Conservation (phyloP, 1,284 basidiomycete species). For the Anthracocystis walkeri region DNA sequence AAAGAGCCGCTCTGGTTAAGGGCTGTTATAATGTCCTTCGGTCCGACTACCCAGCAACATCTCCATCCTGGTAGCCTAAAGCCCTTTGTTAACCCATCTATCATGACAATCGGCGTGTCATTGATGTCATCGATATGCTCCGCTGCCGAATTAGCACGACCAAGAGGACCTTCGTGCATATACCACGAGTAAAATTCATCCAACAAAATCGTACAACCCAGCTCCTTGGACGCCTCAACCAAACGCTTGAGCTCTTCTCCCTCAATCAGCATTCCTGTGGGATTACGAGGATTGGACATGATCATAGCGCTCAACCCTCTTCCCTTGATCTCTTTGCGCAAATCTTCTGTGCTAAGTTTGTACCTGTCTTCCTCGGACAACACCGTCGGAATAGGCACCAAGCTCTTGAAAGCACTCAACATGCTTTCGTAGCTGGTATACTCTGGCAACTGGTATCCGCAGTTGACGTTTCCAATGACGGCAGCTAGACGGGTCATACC, state of each 20-base stretch:
- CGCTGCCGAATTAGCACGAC: slow-evolving; percentile 84
- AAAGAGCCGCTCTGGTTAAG: slow-evolving; percentile 57
- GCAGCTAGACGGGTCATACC: slow-evolving; percentile 90
- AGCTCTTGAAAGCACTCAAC: slow-evolving; percentile 84
- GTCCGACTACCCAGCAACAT: slow-evolving; percentile 89
- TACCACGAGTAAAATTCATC: slow-evolving; percentile 95
- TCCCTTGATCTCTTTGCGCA: slow-evolving; percentile 65
- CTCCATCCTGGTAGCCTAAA: slow-evolving; percentile 65
- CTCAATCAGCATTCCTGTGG: slow-evolving; percentile 79
- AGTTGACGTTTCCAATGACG: slow-evolving; percentile 81
- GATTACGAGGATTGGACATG: slow-evolving; percentile 90
- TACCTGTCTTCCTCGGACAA: slow-evolving; percentile 74
- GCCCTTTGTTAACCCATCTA: slow-evolving; percentile 93
- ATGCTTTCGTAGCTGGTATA: slow-evolving; percentile 80
- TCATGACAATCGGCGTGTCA: slow-evolving; percentile 82
- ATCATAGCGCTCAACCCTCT: slow-evolving; percentile 84
- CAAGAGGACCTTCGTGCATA: slow-evolving; percentile 80
- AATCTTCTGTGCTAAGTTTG: slow-evolving; percentile 78
- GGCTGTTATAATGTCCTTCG: slow-evolving; percentile 58
- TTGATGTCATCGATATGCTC: slow-evolving; percentile 86
- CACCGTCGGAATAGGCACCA: slow-evolving; percentile 76
- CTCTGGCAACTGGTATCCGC: slow-evolving; percentile 82
- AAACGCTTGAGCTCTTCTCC: slow-evolving; percentile 85
- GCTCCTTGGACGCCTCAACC: slow-evolving; percentile 78
- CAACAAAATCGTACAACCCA: slow-evolving; percentile 82